phyloP scores from a whole-genome alignment of 2,329 filamentous ascomycete species.

The Stachybotrys chlorohalonatus region DNA sequence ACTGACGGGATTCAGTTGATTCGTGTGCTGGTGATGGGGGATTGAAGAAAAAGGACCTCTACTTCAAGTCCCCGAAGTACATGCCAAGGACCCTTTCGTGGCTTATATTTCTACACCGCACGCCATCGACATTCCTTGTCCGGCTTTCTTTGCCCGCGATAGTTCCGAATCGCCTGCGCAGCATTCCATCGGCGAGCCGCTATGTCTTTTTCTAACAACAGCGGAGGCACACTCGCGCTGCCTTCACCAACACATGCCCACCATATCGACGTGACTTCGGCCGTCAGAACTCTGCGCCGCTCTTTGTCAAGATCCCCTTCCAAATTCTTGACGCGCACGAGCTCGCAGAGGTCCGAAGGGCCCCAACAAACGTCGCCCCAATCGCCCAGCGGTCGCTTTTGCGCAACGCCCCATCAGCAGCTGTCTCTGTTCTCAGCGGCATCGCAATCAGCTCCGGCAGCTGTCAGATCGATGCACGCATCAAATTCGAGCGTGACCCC shows the following conservation, averaged over 20 bases:
- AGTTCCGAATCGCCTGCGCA: slow-evolving; percentile 7
- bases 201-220: slow-evolving; percentile 51
- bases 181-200: slow-evolving; percentile 20
- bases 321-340: slow-evolving; percentile 58
- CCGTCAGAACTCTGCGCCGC: slow-evolving; percentile 73
- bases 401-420: slow-evolving; percentile 26
- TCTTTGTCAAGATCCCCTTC: slow-evolving; percentile 92
- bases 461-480: slow-evolving; percentile 17
- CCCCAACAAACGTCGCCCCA: slow-evolving; percentile 40
- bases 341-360: slow-evolving; percentile 36
- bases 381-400: slow-evolving; percentile 40
- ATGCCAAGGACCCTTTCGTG: background rate
- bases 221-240: slow-evolving; percentile 73
- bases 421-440: slow-evolving; percentile 17
- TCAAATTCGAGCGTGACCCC: slow-evolving; percentile 10
- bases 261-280: slow-evolving; percentile 72
- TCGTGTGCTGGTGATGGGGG: background rate
- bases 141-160: slow-evolving; percentile 11
- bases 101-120: slow-evolving; percentile 8
- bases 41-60: background rate
- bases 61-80: background rate
- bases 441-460: slow-evolving; percentile 25
- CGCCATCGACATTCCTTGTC: slow-evolving; percentile 18
- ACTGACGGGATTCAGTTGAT: background rate
- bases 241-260: slow-evolving; percentile 78